Evolutionary conservation across 1,284 basidiomycete species (phyloP).

Genomic region (Cutaneotrichosporon cyanovorans): DNA sequence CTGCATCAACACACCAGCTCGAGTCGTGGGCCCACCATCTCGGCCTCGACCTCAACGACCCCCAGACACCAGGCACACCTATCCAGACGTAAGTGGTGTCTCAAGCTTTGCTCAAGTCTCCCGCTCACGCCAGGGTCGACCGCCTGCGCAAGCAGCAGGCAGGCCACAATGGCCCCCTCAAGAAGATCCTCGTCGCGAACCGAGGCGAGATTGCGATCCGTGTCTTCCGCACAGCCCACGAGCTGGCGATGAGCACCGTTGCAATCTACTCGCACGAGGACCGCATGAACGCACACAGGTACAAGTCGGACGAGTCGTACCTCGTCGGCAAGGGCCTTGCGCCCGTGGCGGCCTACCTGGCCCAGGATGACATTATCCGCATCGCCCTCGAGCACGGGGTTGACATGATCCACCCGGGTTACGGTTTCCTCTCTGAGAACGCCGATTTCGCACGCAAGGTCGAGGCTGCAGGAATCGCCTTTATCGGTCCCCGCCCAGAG

Average conservation of each 20-base stretch:
- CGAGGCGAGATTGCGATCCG: slow-evolving; percentile 99
- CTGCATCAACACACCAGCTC: slow-evolving; percentile 23
- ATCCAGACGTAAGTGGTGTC: slow-evolving; percentile 34
- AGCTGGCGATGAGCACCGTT: slow-evolving; percentile 97
- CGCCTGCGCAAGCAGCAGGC: slow-evolving; percentile 86
- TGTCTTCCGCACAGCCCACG: slow-evolving; percentile 97
- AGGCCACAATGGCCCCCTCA: slow-evolving; percentile 80
- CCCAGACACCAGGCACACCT: slow-evolving; percentile 19
- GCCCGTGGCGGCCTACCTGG: slow-evolving; percentile 93
- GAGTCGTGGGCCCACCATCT: slow-evolving; percentile 40
- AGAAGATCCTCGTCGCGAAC: slow-evolving; percentile 92
- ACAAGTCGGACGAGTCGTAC: slow-evolving; percentile 99
- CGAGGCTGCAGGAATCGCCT: slow-evolving; percentile 93
- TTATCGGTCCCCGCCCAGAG: slow-evolving; percentile 91
- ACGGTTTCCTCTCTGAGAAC: slow-evolving; percentile 97
- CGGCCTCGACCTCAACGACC: slow-evolving; percentile 33
- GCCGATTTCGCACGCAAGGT: slow-evolving; percentile 92
- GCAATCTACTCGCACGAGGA: slow-evolving; percentile 98
- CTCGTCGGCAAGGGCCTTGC: slow-evolving; percentile 93
- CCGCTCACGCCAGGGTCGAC: slow-evolving; percentile 60
- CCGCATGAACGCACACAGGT: slow-evolving; percentile 91
- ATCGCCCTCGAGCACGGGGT: slow-evolving; percentile 94
- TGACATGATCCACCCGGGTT: slow-evolving; percentile 99
- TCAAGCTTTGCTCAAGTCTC: neutral
- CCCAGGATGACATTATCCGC: slow-evolving; percentile 93